These are phyloP conservation scores for Talaromyces proteolyticus DNA, from an alignment of 495 filamentous ascomycete genomes.

Conservation along the genomic window DNA sequence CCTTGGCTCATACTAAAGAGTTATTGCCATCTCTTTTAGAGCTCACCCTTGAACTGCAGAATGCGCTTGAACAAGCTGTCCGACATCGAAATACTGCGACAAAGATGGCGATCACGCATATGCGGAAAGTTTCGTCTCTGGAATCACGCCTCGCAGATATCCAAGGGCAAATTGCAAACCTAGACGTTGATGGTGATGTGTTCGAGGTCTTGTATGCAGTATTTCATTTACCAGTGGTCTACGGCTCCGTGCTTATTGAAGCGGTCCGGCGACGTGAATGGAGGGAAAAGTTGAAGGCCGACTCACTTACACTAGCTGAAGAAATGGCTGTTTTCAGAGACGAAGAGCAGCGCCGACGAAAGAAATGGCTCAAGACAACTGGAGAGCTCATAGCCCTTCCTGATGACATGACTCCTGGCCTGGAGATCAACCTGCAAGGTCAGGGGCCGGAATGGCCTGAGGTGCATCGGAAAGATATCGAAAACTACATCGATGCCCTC, in stretches of 20 bases:
- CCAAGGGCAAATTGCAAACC: constrained; percentile 59
- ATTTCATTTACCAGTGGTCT: constrained; percentile 75
- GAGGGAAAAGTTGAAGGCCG: constrained; percentile 78
- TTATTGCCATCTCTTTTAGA: constrained; percentile 76
- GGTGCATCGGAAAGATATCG: constrained; percentile 49
- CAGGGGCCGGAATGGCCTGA: constrained; percentile 76
- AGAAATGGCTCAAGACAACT: constrained; percentile 83
- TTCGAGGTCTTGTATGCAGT: constrained; percentile 74
- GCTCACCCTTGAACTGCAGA: constrained; percentile 67
- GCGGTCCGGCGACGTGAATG: constrained; percentile 83
- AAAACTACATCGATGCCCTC: constrained; percentile 47
- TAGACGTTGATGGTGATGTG: constrained; percentile 64
- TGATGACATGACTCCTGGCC: constrained; percentile 61
- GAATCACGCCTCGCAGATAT: constrained; percentile 66
- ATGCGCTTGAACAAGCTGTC: constrained; percentile 60
- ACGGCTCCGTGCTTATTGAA: constrained; percentile 83
- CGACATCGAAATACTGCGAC: constrained; percentile 56
- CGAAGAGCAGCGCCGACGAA: constrained; percentile 81
- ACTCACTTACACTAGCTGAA: constrained; percentile 79
- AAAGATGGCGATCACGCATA: constrained; percentile 56
- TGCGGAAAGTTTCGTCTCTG: constrained; percentile 74
- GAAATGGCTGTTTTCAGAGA: constrained; percentile 87
- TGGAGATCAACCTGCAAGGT: constrained; percentile 80
- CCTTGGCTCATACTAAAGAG: constrained; percentile 77
- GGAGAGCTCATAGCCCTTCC: constrained; percentile 52